Base-by-base conservation (phyloP, 179 eudicot genomes). In the Carnegiea gigantea region DNA sequence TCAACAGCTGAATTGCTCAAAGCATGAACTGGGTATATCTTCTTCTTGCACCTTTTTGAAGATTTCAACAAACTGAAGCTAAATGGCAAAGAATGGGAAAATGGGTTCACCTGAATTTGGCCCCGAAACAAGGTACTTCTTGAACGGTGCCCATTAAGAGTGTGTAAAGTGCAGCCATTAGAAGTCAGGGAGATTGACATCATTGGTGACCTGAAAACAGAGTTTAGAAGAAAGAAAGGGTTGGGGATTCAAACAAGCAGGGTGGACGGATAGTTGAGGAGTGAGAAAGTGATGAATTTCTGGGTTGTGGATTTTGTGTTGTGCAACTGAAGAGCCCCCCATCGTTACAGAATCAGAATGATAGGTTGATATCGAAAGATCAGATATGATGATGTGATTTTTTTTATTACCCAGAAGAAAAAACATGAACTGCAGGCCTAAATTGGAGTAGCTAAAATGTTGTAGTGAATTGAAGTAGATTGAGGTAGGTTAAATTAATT, bases 91-190 rank as follows among this genome's bases (percentile, higher is more conserved):
- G 86, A 38, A 76, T 23, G 44, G 33, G 82, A 80, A 76, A 77
- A 53, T 84, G 92, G 85, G 60, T 74, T 91, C 89, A 90, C 91
- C 93, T 91, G 92, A 87, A 90, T 15, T 79, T 79, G 85, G 78
- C 60, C 76, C 76, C 81, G 86, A 57, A 85, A 81, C 48, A 84
- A 53, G 20, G 84, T 84, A 48, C 65, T 83, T 60, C 76, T 86
- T 75, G 83, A 86, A 86, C 83, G 78, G 38, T 71, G 84, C 6
- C 36, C 17, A 54, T 85, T 88, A 54, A 88, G 88, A 21, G 89
- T 49, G 65, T 81, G 86, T 77, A 86, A 85, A 30, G 86, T 86
- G 85, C 85, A 84, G 28, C 86, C 79, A 71, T 84, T 80, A 76
- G 86, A 90, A 74, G 83, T 78, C 24, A 77, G 64, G 73, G 86